Conservation (phyloP, 257 asterid species). For the Buddleja alternifolia region DNA sequence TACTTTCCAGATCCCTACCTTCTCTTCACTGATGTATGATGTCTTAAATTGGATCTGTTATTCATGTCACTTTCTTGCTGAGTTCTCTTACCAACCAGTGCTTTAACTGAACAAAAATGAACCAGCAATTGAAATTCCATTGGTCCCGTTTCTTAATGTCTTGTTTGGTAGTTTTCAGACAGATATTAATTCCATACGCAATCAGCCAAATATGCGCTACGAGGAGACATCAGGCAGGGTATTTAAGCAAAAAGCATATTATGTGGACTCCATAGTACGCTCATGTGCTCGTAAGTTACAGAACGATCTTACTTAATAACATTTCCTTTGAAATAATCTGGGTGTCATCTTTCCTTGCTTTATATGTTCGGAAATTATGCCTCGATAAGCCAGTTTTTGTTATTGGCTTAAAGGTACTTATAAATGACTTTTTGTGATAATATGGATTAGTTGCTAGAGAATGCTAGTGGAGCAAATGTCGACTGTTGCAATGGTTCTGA, state of each 20-base stretch:
- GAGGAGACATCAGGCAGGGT: conserved; percentile 73
- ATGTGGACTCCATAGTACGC: conserved; percentile 75
- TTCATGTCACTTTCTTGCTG: conserved; percentile 20
- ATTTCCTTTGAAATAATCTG: conserved; percentile 12
- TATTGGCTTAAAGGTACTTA: neutral
- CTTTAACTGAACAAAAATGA: neutral
- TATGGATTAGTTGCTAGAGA: conserved; percentile 9
- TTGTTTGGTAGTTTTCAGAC: conserved; percentile 60
- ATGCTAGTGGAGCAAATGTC: conserved; percentile 8
- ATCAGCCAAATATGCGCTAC: conserved; percentile 86
- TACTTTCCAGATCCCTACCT: conserved; percentile 80
- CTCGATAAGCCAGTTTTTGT: conserved; percentile 2
- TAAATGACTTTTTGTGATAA: neutral
- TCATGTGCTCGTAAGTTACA: conserved; percentile 96
- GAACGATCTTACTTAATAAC: conserved; percentile 20
- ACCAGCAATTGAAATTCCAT: neutral
- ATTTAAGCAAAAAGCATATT: conserved; percentile 78
- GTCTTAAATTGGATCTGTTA: conserved; percentile 18
- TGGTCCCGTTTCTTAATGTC: conserved; percentile 18
- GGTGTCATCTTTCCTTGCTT: conserved; percentile 1
- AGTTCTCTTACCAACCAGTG: conserved; percentile 14
- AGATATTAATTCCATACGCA: conserved; percentile 77
- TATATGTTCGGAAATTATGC: neutral
- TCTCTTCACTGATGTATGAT: conserved; percentile 69
- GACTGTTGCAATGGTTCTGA: conserved; percentile 15